A percentile compares a stretch with the other conserved stretches of the same genome.
Conservation (phyloP, 768 basidiomycete species). For the Rhizopogon rudus region DNA sequence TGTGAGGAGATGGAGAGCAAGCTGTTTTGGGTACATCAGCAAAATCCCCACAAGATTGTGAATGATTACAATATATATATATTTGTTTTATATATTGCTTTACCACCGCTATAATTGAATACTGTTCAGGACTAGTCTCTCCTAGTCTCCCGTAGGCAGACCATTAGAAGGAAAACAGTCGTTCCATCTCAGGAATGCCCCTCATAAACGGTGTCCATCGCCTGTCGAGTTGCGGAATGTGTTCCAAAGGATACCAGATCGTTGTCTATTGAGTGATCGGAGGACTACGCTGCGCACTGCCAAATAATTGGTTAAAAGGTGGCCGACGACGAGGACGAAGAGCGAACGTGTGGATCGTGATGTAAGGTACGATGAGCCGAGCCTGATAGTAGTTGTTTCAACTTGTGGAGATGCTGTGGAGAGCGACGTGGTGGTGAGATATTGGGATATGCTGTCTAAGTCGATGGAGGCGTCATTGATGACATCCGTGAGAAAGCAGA, state of each 20-base stretch:
- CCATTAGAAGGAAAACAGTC: no score
- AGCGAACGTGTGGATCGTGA: slow-evolving; percentile 48
- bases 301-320: slow-evolving; percentile 54
- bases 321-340: slow-evolving; percentile 45
- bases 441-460: slow-evolving; percentile 58
- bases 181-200: no score
- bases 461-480: slow-evolving; percentile 58
- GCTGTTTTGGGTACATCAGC: no score
- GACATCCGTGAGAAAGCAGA: slow-evolving; percentile 61
- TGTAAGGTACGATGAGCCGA: slow-evolving; percentile 44
- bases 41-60: no score
- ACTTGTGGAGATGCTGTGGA: slow-evolving; percentile 31
- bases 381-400: slow-evolving; percentile 19
- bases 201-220: neutral
- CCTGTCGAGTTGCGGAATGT: slow-evolving; percentile 4
- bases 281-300: slow-evolving; percentile 56
- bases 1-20: no score
- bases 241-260: slow-evolving; percentile 49
- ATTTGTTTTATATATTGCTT: no score
- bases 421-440: slow-evolving; percentile 32
- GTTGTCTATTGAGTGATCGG: slow-evolving; percentile 56
- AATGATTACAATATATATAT: no score
- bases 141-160: no score
- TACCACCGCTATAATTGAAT: no score
- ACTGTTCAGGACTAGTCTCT: no score